A percentile compares a stretch with the other conserved stretches of the same genome.
phyloP scores from a whole-genome alignment of 176 grass and related monocot genomes.

The Aechmea fasciata region DNA sequence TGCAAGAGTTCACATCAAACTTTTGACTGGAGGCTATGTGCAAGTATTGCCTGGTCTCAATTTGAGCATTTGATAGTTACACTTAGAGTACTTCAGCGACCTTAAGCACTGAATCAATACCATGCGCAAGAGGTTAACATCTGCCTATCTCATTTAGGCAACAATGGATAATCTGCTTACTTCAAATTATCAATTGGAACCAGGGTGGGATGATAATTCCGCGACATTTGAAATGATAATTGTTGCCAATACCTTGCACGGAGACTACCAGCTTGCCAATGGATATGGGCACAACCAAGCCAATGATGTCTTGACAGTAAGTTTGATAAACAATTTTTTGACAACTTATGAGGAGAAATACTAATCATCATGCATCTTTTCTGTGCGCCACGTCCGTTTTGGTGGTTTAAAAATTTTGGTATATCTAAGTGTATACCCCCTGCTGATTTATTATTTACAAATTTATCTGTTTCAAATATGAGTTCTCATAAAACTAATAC shows the following conservation, averaged over 20 bases:
- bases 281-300: constrained; percentile 49
- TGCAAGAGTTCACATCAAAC: constrained; percentile 64
- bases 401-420: not conserved
- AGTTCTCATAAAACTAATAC: too few relatives aligned
- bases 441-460: too few relatives aligned
- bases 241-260: constrained; percentile 61
- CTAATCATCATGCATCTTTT: not conserved
- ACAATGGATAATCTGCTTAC: constrained; percentile 46
- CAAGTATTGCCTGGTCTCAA: constrained; percentile 31
- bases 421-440: too few relatives aligned
- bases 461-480: too few relatives aligned
- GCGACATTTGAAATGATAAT: constrained; percentile 75
- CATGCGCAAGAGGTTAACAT: constrained; percentile 26
- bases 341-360: not conserved
- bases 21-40: constrained; percentile 55
- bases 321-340: constrained; percentile 11
- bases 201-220: constrained; percentile 54
- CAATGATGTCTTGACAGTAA: constrained; percentile 50
- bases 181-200: constrained; percentile 57
- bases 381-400: too few relatives aligned
- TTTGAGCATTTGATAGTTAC: constrained; percentile 3
- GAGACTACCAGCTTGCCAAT: constrained; percentile 89
- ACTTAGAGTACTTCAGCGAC: not conserved
- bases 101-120: constrained; percentile 1
- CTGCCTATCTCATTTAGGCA: constrained; percentile 42